Evolutionary conservation across 2,329 filamentous ascomycete species (phyloP), one percentile per base, ranked within the genome.

Genomic region (Trichoderma sp.): DNA sequence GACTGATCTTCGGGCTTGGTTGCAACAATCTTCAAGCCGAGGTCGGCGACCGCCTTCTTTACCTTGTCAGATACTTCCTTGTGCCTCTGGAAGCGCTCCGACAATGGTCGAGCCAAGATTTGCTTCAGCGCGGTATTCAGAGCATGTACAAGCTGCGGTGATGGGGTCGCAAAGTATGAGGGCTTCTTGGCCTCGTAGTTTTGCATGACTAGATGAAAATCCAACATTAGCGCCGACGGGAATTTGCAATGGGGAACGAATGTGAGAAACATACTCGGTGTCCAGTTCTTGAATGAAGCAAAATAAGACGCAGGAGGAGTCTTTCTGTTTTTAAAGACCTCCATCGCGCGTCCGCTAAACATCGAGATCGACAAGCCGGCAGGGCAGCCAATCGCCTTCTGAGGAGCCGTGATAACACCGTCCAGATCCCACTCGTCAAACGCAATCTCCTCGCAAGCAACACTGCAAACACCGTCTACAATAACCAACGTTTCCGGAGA

Each of bases 121-220:
- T 97, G 93, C 68, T 85, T 90, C 32, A 99, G 86, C 2, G 94
- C 87, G 10, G 94, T 97, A 85, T 99, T 91, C 43, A 99, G 87
- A 59, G 96, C 96, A 81, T 92, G 95, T 74, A 99, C 86, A 61
- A 99, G 88, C 82, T 99, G 96, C 16, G 96, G 96, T 5, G 94
- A 94, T 0, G 96, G 96, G 1, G 96, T 99, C 46, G 96, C 96
- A 77, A 99, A 99, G 85, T 99, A 99, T 2, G 94, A 97, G 46
- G 96, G 89, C 84, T 98, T 99, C 85, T 94, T 93, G 72, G 93
- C 93, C 83, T 99, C 96, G 81, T 99, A 99, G 83, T 97, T 98
- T 83, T 96, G 90, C 95, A 99, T 98, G 81, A 99, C 91, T 92
- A 52, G n/a, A 98, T 91, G 92, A 39, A n/a, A n/a, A 43, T 14